Conservation (phyloP, 768 basidiomycete species). For the Fomitopsis serialis region DNA sequence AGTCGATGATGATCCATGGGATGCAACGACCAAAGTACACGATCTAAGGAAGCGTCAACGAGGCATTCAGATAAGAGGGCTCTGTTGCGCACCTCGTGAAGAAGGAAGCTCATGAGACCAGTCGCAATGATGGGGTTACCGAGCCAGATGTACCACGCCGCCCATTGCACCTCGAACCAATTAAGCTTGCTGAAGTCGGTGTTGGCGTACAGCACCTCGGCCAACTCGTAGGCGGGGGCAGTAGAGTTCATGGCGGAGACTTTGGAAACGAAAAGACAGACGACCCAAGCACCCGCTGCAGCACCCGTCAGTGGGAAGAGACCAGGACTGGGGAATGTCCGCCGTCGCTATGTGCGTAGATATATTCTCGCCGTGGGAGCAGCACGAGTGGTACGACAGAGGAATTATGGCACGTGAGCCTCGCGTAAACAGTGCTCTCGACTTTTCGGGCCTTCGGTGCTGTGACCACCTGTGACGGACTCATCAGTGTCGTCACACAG, state of each 20-base stretch:
- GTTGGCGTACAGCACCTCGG: slow-evolving; percentile 46
- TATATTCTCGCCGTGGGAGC: background rate
- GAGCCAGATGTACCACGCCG: slow-evolving; percentile 78
- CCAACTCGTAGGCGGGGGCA: slow-evolving; percentile 19
- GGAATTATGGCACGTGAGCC: background rate
- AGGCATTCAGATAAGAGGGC: background rate
- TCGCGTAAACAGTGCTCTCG: background rate
- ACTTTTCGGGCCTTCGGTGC: too few relatives aligned
- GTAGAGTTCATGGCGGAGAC: slow-evolving; percentile 20
- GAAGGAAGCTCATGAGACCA: slow-evolving; percentile 83
- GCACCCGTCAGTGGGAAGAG: background rate
- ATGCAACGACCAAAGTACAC: slow-evolving; percentile 96
- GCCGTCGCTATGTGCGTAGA: background rate
- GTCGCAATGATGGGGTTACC: slow-evolving; percentile 92
- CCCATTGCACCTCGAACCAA: slow-evolving; percentile 80
- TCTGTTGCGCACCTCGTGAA: slow-evolving; percentile 77
- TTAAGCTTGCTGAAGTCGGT: slow-evolving; percentile 56
- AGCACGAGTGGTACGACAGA: slow-evolving; percentile 1
- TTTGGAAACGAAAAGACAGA: background rate
- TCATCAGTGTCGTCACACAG: too few relatives aligned
- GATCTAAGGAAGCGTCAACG: slow-evolving; percentile 40
- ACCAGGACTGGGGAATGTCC: background rate
- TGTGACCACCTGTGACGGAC: too few relatives aligned
- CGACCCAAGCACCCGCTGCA: background rate
- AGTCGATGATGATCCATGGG: slow-evolving; percentile 95